Evolutionary conservation across 2,329 filamentous ascomycete species (phyloP).

Genomic region (Aplosporella prunicola): DNA sequence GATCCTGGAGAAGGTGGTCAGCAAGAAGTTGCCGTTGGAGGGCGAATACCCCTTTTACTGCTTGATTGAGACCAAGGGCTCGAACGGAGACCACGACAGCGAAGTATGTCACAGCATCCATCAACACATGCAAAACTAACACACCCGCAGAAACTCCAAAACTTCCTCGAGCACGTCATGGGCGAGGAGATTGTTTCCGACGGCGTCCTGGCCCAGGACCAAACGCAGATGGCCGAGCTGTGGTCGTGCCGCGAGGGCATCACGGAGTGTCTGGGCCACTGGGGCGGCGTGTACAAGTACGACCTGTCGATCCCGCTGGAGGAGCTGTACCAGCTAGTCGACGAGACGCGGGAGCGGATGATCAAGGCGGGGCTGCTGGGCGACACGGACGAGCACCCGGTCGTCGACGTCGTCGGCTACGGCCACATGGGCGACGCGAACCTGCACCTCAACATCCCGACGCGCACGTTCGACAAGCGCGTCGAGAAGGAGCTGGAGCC

Average conservation of each 20-base stretch:
- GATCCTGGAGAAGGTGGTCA: slow-evolving; percentile 63
- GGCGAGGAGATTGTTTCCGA: slow-evolving; percentile 75
- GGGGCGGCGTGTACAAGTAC: slow-evolving; percentile 96
- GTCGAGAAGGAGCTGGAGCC: slow-evolving; percentile 87
- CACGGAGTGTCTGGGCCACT: slow-evolving; percentile 78
- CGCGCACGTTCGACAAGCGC: slow-evolving; percentile 71
- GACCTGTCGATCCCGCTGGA: slow-evolving; percentile 87
- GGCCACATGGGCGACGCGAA: slow-evolving; percentile 98
- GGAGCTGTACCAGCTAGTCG: slow-evolving; percentile 81
- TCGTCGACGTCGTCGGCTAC: slow-evolving; percentile 86
- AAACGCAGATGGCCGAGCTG: slow-evolving; percentile 74
- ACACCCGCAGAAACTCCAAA: slow-evolving; percentile 63
- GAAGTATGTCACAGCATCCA: slow-evolving; percentile 30
- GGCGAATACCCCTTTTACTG: slow-evolving; percentile 89
- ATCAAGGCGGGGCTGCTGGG: slow-evolving; percentile 61
- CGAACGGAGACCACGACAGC: slow-evolving; percentile 84
- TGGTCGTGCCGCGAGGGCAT: slow-evolving; percentile 95
- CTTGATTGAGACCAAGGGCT: slow-evolving; percentile 90
- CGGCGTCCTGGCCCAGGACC: slow-evolving; percentile 85
- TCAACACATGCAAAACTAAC: slow-evolving; percentile 11
- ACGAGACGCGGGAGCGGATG: slow-evolving; percentile 69
- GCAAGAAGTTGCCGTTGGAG: slow-evolving; percentile 72
- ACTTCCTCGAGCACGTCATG: slow-evolving; percentile 89
- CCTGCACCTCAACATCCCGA: slow-evolving; percentile 82
- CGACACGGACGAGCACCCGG: slow-evolving; percentile 65